These are phyloP conservation scores for Thelephora aurantiotincta DNA, from an alignment of 768 basidiomycete species.

Conservation along the genomic window DNA sequence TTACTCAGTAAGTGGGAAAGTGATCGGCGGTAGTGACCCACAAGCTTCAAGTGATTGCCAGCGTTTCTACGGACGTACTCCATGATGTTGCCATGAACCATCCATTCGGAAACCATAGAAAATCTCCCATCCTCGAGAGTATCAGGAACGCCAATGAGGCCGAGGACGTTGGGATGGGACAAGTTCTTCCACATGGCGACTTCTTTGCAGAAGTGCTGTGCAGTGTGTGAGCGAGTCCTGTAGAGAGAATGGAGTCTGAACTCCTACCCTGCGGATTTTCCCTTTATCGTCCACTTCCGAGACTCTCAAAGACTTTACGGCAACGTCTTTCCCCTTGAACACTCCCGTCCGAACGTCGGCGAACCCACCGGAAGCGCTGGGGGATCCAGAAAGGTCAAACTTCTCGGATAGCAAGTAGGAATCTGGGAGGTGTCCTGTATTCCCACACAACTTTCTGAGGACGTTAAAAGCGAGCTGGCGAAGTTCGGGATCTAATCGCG, in stretches of 20 bases:
- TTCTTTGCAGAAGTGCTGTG: background rate
- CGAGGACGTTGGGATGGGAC: background rate
- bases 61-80: slow-evolving; percentile 6
- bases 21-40: background rate
- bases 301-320: background rate
- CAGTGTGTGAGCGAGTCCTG: too few relatives aligned
- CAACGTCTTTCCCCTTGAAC: background rate
- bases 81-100: slow-evolving; percentile 5
- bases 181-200: background rate
- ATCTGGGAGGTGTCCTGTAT: background rate
- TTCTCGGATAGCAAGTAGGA: background rate
- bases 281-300: background rate
- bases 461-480: background rate
- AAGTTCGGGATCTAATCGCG: too few relatives aligned
- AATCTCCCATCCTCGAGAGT: too few relatives aligned
- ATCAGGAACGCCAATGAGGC: background rate
- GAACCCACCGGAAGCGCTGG: slow-evolving; percentile 2
- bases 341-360: slow-evolving; percentile 6
- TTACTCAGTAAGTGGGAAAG: background rate
- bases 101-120: slow-evolving; percentile 7
- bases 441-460: slow-evolving; percentile 1
- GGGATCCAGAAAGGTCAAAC: background rate
- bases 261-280: slow-evolving; percentile 1
- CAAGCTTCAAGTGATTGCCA: slow-evolving; percentile 4
- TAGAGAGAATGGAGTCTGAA: too few relatives aligned